Conservation (phyloP, 1,284 basidiomycete genomes). For the Sanghuangporus sanghuang region DNA sequence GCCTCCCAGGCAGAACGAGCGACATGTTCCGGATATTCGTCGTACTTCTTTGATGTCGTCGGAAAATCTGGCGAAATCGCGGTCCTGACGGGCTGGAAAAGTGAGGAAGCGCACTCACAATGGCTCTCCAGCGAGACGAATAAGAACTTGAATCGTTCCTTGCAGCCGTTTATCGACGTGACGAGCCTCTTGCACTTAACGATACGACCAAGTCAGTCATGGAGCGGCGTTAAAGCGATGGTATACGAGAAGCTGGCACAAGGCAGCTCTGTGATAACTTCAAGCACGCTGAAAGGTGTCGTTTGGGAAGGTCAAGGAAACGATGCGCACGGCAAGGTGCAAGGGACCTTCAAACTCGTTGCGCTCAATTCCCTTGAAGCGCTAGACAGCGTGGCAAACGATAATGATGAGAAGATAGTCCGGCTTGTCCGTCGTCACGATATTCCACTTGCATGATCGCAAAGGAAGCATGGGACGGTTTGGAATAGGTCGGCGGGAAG, state of each 20-base stretch:
- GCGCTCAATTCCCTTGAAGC: not conserved
- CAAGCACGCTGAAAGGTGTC: not conserved
- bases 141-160: slow-evolving; percentile 31
- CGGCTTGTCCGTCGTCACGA: not conserved
- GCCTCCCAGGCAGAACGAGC: slow-evolving; percentile 29
- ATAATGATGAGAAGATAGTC: not conserved
- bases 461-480: not conserved
- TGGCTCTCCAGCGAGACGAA: slow-evolving; percentile 41
- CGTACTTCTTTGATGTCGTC: slow-evolving; percentile 33
- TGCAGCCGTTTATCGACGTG: slow-evolving; percentile 30
- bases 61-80: slow-evolving; percentile 27
- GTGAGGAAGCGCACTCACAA: slow-evolving; percentile 33
- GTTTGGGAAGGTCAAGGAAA: not conserved
- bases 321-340: not conserved
- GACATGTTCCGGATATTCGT: slow-evolving; percentile 35
- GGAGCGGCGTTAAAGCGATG: slow-evolving; percentile 19
- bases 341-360: not conserved
- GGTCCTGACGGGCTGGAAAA: slow-evolving; percentile 41
- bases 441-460: not conserved
- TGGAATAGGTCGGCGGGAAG: not conserved
- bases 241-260: not conserved
- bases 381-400: not conserved
- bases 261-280: not conserved
- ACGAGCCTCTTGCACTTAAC: slow-evolving; percentile 35
- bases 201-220: slow-evolving; percentile 24